Evolutionary conservation across 768 basidiomycete genomes (phyloP).

Genomic region (Crassisporium funariophilum): DNA sequence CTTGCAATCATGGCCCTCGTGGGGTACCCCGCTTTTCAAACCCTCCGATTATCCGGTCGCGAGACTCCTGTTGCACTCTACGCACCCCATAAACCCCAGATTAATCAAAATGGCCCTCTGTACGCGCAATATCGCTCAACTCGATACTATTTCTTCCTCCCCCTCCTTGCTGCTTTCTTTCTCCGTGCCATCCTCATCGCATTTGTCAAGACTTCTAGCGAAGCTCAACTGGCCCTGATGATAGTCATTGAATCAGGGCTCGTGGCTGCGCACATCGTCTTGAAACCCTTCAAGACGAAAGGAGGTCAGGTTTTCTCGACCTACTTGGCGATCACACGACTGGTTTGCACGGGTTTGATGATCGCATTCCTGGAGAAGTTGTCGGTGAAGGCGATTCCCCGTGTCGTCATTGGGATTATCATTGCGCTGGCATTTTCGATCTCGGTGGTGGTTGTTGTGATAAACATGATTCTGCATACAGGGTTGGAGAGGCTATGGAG

Average conservation of each 20-base stretch:
- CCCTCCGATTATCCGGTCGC: conserved; percentile 46
- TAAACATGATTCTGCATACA: conserved; percentile 63
- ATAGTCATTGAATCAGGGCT: conserved; percentile 68
- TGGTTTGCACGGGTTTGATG: conserved; percentile 70
- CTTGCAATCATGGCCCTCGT: conserved; percentile 52
- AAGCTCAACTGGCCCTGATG: conserved; percentile 68
- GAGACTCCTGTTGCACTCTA: conserved; percentile 32
- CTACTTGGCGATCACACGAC: conserved; percentile 66
- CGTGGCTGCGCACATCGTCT: conserved; percentile 49
- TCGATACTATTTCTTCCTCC: conserved; percentile 69
- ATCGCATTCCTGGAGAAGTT: conserved; percentile 76
- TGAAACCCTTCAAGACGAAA: conserved; percentile 67
- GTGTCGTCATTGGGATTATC: conserved; percentile 80
- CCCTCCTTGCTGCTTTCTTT: conserved; percentile 57
- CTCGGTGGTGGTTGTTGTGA: conserved; percentile 66
- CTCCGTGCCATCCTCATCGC: conserved; percentile 75
- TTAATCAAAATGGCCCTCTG: conserved; percentile 55
- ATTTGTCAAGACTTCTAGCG: conserved; percentile 59
- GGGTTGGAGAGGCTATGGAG: conserved; percentile 34
- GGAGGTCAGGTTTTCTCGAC: conserved; percentile 71
- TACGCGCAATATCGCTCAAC: conserved; percentile 66
- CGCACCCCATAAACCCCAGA: conserved; percentile 28
- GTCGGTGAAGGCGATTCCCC: conserved; percentile 70
- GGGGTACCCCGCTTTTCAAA: conserved; percentile 47
- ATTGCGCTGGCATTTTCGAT: conserved; percentile 72